Base-by-base conservation (phyloP, 2,329 filamentous ascomycete genomes). In the Sporothrix phasma region DNA sequence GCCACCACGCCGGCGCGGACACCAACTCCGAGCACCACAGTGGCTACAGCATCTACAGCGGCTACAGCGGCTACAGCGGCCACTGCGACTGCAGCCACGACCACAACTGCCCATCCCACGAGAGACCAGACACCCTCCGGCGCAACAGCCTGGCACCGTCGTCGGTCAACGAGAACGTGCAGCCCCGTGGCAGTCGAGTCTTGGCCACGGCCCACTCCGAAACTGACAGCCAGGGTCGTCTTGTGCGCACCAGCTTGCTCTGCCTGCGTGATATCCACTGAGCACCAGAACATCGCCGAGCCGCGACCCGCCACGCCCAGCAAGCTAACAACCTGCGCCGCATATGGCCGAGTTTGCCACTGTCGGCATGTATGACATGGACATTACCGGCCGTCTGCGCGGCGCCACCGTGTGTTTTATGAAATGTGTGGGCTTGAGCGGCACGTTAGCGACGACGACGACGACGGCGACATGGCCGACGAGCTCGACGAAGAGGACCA, bases 281-380 rank as follows among this genome's bases (percentile, higher is more conserved):
- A 77, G 29, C 79, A 82, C 69, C 81, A 79, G 67, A 72, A 76
- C 62, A 78, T 78, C 0, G 76, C 79, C 6, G 79, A 81, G 49
- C 78, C 79, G 64, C 0, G 73, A 79, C 29, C n/a, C 74, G 76
- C 19, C 75, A 79, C 53, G 79, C 80, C 2, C 80, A 81, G 67
- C 78, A 82, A 64, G 78, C 79, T 7, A 78, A 80, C 67, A 81
- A 82, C 65, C 72, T 83, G 31, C 81, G 81, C 69, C 77, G 80
- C 49, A 81, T n/a, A n/a, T 83, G 73, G 79, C 80, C 7, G 79
- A 83, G 68, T 77, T 79, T 61, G 80, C 80, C 4, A 81, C 80
- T 0, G 80, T 83, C 11, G 80, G 80, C 61, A 79, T 83, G 78
- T 83, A 81, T 67, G 80, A 81, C 59, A 80, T 82, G 73, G 76